Percentiles rank a stretch among this genome's conserved stretches.
Conservation (phyloP, 2,329 filamentous ascomycete genomes). For the Colletotrichum truncatum region DNA sequence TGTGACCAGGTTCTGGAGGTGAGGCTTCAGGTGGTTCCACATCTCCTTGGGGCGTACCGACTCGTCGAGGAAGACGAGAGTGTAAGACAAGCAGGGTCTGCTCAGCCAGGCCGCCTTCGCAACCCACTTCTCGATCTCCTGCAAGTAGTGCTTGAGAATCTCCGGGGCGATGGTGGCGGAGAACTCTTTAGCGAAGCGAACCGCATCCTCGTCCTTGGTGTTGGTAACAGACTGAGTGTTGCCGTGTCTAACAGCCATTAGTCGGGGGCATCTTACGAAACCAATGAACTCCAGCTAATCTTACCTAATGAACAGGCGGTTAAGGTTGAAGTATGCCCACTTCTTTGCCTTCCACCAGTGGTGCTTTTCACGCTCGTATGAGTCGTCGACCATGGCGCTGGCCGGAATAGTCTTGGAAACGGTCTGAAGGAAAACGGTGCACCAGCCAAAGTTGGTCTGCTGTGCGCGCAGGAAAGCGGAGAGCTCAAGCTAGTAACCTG, state of each 20-base stretch:
- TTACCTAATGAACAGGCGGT: constrained; percentile 91
- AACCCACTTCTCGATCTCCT: constrained; percentile 98
- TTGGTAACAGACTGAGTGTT: constrained; percentile 73
- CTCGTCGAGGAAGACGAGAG: constrained; percentile 93
- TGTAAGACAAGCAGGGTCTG: constrained; percentile 92
- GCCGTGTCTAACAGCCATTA: constrained; percentile 74
- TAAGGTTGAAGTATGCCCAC: constrained; percentile 98
- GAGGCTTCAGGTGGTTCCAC: constrained; percentile 93
- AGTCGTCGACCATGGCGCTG: constrained; percentile 78
- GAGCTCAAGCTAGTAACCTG: constrained; percentile 79
- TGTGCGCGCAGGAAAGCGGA: constrained; percentile 80
- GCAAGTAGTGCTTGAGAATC: constrained; percentile 93
- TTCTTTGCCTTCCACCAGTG: constrained; percentile 99
- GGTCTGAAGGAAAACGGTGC: constrained; percentile 90
- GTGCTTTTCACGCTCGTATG: constrained; percentile 88
- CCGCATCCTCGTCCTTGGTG: constrained; percentile 78
- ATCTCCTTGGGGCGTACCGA: constrained; percentile 97
- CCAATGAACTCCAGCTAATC: constrained; percentile 32
- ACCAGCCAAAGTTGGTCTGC: constrained; percentile 91
- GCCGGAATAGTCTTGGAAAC: constrained; percentile 86
- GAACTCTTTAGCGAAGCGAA: constrained; percentile 89
- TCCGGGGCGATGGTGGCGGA: constrained; percentile 92
- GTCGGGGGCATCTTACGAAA: constrained; percentile 24
- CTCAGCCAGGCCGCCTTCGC: constrained; percentile 94
- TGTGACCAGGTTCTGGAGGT: constrained; percentile 91